A percentile compares a stretch with the other conserved stretches of the same genome.
Evolutionary conservation across 305 asterid genomes (phyloP).

Genomic region (Rubia balearica): DNA sequence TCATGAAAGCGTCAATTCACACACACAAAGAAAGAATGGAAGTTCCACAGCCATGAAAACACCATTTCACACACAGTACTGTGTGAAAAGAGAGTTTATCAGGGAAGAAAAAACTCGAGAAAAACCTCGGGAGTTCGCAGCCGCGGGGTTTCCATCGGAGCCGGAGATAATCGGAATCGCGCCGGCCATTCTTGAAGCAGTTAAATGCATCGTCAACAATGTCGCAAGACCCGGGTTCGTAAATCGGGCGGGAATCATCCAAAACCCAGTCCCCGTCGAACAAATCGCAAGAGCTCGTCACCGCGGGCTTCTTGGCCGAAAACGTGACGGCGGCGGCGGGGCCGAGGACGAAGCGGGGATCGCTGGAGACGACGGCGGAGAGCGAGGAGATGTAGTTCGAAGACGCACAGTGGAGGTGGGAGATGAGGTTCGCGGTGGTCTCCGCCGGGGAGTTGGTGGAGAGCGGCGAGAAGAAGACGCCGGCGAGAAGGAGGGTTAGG

Average conservation of each 20-base stretch:
- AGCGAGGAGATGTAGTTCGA: background rate
- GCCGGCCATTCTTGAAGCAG: slow-evolving; percentile 73
- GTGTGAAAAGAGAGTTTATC: background rate
- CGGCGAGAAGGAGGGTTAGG: background rate
- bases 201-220: slow-evolving; percentile 81
- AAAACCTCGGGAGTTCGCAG: slow-evolving; percentile 76
- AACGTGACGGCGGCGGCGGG: background rate
- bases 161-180: slow-evolving; percentile 50
- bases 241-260: slow-evolving; percentile 71
- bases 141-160: slow-evolving; percentile 82
- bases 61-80: background rate
- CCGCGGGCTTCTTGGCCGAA: slow-evolving; percentile 4
- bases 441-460: background rate
- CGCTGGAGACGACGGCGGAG: background rate
- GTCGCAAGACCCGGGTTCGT: slow-evolving; percentile 83
- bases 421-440: background rate
- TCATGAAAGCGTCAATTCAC: no score
- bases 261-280: slow-evolving; percentile 80
- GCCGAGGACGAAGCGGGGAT: background rate
- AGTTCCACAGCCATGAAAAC: background rate
- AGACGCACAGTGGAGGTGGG: background rate
- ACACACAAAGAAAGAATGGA: no score
- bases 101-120: no score
- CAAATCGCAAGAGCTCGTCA: slow-evolving; percentile 51
- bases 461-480: background rate